phyloP scores from a whole-genome alignment of 345 rosid species.

The Pistacia integerrima region DNA sequence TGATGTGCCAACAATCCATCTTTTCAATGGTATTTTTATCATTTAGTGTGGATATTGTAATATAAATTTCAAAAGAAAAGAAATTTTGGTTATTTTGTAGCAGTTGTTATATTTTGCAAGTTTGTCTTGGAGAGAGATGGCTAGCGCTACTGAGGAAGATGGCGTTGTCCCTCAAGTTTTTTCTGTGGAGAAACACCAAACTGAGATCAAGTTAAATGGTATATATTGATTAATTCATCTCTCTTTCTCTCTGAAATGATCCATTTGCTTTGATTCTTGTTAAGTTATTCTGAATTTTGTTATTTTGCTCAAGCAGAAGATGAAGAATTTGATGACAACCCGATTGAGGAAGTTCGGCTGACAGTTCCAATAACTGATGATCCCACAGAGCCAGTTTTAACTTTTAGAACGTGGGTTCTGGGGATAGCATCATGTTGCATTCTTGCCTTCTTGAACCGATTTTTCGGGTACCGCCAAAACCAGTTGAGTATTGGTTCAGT shows the following conservation, averaged over 20 bases:
- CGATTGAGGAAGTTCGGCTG: slow-evolving; percentile 62
- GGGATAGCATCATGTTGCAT: slow-evolving; percentile 47
- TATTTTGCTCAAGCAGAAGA: slow-evolving; percentile 22
- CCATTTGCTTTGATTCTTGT: not conserved
- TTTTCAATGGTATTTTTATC: no score
- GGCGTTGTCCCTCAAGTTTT: not conserved
- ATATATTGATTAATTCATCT: no score
- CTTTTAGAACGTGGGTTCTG: slow-evolving; percentile 61
- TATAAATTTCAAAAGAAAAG: no score
- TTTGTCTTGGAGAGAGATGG: slow-evolving; percentile 1
- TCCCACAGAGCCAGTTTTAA: slow-evolving; percentile 46
- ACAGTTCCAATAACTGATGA: slow-evolving; percentile 64
- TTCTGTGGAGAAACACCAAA: not conserved
- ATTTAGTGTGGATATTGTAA: no score
- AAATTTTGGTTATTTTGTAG: no score
- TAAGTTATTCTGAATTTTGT: not conserved
- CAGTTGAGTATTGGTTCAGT: slow-evolving; percentile 40
- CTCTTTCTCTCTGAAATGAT: not conserved
- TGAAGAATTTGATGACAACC: slow-evolving; percentile 49
- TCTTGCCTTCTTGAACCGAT: slow-evolving; percentile 59
- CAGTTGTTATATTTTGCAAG: not conserved
- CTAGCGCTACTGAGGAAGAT: not conserved
- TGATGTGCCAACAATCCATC: no score
- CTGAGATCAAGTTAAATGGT: not conserved
- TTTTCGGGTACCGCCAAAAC: slow-evolving; percentile 51